These are phyloP conservation scores for Cryptococcus floricola DNA, from an alignment of 1,284 basidiomycete genomes.

Conservation along the genomic window DNA sequence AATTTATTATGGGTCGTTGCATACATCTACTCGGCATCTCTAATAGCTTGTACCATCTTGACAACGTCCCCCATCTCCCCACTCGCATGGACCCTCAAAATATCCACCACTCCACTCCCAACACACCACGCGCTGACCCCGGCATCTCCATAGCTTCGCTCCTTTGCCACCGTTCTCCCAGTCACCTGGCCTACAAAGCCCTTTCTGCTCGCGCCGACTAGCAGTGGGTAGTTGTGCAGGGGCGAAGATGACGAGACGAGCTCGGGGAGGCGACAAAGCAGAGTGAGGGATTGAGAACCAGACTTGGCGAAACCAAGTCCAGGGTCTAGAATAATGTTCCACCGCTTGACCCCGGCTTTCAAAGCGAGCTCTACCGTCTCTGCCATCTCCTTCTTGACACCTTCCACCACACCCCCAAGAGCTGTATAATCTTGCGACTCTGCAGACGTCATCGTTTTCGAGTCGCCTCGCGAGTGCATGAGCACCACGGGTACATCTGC, in stretches of 20 bases:
- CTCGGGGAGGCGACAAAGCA: slow-evolving; percentile 58
- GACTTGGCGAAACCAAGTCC: slow-evolving; percentile 95
- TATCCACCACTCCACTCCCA: slow-evolving; percentile 62
- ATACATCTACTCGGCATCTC: slow-evolving; percentile 12
- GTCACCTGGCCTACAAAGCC: slow-evolving; percentile 69
- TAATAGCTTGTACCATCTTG: slow-evolving; percentile 55
- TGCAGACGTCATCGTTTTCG: slow-evolving; percentile 54
- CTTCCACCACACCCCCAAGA: slow-evolving; percentile 60
- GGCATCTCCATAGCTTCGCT: slow-evolving; percentile 76
- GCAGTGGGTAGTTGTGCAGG: slow-evolving; percentile 56
- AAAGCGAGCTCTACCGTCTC: slow-evolving; percentile 65
- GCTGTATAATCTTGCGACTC: slow-evolving; percentile 64
- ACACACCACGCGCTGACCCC: slow-evolving; percentile 73
- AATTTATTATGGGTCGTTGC: too few relatives aligned
- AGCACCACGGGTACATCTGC: slow-evolving; percentile 66
- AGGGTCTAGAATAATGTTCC: slow-evolving; percentile 89
- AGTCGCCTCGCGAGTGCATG: slow-evolving; percentile 90
- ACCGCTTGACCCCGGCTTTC: slow-evolving; percentile 74
- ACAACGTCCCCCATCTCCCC: slow-evolving; percentile 63
- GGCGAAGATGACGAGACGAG: slow-evolving; percentile 47
- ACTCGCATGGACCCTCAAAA: slow-evolving; percentile 83
- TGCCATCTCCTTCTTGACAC: slow-evolving; percentile 71
- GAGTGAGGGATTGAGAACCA: slow-evolving; percentile 65
- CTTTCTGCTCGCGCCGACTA: slow-evolving; percentile 80
- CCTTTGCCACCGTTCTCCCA: slow-evolving; percentile 54